Evolutionary conservation across 1,284 basidiomycete genomes (phyloP), one percentile per base, ranked within the genome.

Genomic region (Trichosporon inkin): DNA sequence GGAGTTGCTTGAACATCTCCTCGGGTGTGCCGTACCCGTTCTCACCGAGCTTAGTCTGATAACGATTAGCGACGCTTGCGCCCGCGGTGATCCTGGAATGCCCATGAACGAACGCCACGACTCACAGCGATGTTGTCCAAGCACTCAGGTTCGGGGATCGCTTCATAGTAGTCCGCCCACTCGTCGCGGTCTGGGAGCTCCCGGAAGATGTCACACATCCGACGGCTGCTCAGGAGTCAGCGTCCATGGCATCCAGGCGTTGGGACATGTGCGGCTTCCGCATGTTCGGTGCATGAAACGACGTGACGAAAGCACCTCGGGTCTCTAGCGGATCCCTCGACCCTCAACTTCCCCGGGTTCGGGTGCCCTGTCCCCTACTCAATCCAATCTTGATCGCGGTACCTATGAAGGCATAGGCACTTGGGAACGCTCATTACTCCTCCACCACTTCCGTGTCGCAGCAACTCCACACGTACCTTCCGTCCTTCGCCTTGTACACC

Each of bases 61-160:
- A 16, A 20, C 41, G n/a, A 38, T 56, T 34, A 55, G 40, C 54
- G 24, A 34, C 34, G 14, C 11, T 13, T 16, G 47, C 17, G n/a
- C 11, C 13, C 51, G 7, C 28, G 6, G 8, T 2, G 11, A 10
- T 35, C 51, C 36, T 24, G 35, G 20, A 36, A 24, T 19, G 6
- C 6, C 19, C 34, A 47, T 47, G 34, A 37, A 47, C 37, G 34
- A 37, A 56, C 41, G 40, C 20, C 8, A 2, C 11, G 1, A 67
- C 76, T 66, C 61, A 78, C 77, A 14, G 69, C 61, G 37, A 78
- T 71, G 47, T 71, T 67, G 54, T 78, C 71, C 44, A 78, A 62
- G 60, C 70, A 72, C 62, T 77, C 74, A 28, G 75, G 75, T 44
- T 77, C 75, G 3, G 74, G 72, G 11, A 78, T 78, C 16, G 74